phyloP scores from a whole-genome alignment of 176 grass and related monocot species.

The Hordeum marinum region DNA sequence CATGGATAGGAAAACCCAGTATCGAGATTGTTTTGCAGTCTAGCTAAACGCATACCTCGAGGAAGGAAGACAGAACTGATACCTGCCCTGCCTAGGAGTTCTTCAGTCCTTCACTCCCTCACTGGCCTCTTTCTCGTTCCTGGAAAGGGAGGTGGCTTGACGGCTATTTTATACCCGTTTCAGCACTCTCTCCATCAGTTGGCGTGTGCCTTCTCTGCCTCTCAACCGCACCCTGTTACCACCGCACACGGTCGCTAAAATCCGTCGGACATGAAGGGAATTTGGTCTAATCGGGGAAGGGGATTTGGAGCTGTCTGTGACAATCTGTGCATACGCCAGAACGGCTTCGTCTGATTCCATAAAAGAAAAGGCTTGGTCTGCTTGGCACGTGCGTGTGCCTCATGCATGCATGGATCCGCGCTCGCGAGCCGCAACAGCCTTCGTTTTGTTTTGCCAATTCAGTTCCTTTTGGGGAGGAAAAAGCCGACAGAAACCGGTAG shows the following conservation, averaged over 20 bases:
- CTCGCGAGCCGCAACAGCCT: background rate
- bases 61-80: background rate
- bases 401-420: background rate
- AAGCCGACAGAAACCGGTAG: background rate
- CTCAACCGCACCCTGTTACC: background rate
- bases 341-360: background rate
- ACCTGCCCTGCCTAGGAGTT: background rate
- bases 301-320: background rate
- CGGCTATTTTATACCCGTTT: slow-evolving; percentile 11
- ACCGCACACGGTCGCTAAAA: background rate
- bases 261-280: background rate
- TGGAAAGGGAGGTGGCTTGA: background rate
- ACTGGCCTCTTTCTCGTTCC: background rate
- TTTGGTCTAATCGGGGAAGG: background rate
- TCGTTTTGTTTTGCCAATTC: background rate
- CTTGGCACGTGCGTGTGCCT: background rate
- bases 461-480: slow-evolving; percentile 6
- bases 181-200: background rate
- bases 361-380: background rate
- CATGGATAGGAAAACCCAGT: background rate
- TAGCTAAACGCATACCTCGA: background rate
- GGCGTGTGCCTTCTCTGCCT: slow-evolving; percentile 20
- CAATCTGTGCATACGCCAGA: background rate
- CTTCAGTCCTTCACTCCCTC: background rate
- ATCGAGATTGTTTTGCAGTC: background rate